phyloP scores from a whole-genome alignment of 2,329 filamentous ascomycete genomes.

The Cladobotryum protrusum region DNA sequence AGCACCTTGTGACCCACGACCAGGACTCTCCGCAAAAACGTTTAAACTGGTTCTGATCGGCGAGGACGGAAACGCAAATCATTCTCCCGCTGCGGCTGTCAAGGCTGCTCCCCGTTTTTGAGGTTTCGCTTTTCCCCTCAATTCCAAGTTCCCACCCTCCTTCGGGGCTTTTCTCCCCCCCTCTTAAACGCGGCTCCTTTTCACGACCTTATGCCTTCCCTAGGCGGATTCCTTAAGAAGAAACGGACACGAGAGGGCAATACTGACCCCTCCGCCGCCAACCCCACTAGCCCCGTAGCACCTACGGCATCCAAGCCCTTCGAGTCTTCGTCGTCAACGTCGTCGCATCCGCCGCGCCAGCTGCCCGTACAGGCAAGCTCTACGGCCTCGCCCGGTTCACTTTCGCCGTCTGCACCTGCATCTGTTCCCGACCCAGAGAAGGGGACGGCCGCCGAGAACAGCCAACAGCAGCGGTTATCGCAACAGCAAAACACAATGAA shows the following conservation, averaged over 20 bases:
- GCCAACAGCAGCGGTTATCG: constrained; percentile 2
- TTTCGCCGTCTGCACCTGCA: constrained; percentile 14
- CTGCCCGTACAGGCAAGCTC: constrained; percentile 14
- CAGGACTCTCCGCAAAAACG: no score
- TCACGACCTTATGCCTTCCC: constrained; percentile 67
- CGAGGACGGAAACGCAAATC: no score
- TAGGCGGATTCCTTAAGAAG: constrained; percentile 96
- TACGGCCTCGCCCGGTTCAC: constrained; percentile 10
- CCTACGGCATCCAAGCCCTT: constrained; percentile 39
- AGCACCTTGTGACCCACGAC: no score
- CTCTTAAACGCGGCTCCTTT: constrained; percentile 5
- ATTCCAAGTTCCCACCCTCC: background rate
- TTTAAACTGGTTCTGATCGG: no score
- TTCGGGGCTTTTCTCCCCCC: constrained; percentile 3
- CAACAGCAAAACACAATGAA: constrained; percentile 21
- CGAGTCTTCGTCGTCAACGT: constrained; percentile 29
- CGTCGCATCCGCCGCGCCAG: constrained; percentile 19
- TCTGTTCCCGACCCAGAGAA: constrained; percentile 11
- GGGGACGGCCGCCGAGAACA: background rate
- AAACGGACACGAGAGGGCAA: constrained; percentile 93
- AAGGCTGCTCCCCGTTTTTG: no score
- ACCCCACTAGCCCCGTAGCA: constrained; percentile 54
- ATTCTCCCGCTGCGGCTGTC: no score
- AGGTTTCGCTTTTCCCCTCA: no score
- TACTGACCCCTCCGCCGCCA: constrained; percentile 55